These are phyloP conservation scores for Haplographium delicatum DNA, from an alignment of 495 filamentous ascomycete genomes.

Conservation along the genomic window DNA sequence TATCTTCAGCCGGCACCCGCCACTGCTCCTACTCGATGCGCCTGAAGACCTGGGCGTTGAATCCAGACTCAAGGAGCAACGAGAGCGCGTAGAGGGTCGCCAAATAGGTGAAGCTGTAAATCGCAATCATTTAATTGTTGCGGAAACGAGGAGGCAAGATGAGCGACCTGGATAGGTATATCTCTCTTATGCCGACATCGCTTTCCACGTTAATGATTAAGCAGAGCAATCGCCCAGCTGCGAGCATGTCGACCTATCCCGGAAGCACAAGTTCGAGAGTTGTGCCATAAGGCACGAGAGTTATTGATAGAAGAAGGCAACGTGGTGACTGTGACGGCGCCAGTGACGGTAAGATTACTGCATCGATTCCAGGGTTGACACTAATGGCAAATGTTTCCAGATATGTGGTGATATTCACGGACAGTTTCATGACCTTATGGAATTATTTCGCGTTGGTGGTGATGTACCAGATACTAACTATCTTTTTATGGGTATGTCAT, in stretches of 20 bases:
- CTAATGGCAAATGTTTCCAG: constrained; percentile 30
- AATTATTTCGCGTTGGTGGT: constrained; percentile 92
- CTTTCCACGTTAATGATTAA: background rate
- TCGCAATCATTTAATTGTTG: constrained; percentile 2
- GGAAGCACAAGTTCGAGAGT: constrained; percentile 87
- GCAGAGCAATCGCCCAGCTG: constrained; percentile 86
- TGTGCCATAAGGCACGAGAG: constrained; percentile 97
- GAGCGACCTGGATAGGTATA: constrained; percentile 84
- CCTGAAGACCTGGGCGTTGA: background rate
- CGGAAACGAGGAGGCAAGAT: constrained; percentile 39
- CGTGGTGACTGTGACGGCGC: constrained; percentile 91
- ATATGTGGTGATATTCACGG: constrained; percentile 99
- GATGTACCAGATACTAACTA: constrained; percentile 97
- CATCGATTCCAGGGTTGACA: constrained; percentile 1
- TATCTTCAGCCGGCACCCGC: background rate
- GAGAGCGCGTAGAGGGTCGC: background rate
- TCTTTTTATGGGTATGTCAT: constrained; percentile 77
- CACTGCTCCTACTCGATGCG: constrained; percentile 16
- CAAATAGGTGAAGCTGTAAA: background rate
- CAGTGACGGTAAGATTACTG: constrained; percentile 64
- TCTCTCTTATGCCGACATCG: background rate
- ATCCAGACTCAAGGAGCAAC: background rate
- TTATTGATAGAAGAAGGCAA: constrained; percentile 97
- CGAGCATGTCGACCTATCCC: constrained; percentile 95
- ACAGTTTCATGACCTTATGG: constrained; percentile 98